Conservation (phyloP, 345 rosid genomes). For the Populus euphratica region DNA sequence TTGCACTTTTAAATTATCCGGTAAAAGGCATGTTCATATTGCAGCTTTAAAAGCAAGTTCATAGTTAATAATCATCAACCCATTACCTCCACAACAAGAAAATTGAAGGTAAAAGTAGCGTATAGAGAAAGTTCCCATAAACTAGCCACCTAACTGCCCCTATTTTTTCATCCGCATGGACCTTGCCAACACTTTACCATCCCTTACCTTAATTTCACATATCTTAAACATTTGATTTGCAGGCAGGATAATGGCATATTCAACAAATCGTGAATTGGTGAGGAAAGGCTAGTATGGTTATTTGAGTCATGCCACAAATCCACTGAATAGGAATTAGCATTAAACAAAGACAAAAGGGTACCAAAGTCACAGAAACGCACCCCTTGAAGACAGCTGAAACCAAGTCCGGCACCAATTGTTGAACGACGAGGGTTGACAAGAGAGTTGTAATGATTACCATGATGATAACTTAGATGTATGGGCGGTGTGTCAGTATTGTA, state of each 20-base stretch:
- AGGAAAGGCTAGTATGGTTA: background rate
- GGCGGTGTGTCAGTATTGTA: constrained; percentile 89
- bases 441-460: constrained; percentile 96
- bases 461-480: constrained; percentile 85
- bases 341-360: background rate
- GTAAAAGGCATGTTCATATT: background rate
- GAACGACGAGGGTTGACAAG: constrained; percentile 85
- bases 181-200: background rate
- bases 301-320: background rate
- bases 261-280: background rate
- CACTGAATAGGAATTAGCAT: background rate
- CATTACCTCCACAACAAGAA: background rate
- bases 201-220: background rate
- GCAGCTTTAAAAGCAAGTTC: background rate
- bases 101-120: no score
- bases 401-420: constrained; percentile 94
- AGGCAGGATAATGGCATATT: background rate
- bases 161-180: background rate
- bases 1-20: background rate
- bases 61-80: background rate
- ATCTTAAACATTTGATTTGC: background rate
- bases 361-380: constrained; percentile 32
- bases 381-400: constrained; percentile 90
- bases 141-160: background rate
- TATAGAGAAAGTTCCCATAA: background rate